Evolutionary conservation across 106 monocot genomes (phyloP), one percentile per base, ranked within the genome.

Genomic region (Posidonia australis): DNA sequence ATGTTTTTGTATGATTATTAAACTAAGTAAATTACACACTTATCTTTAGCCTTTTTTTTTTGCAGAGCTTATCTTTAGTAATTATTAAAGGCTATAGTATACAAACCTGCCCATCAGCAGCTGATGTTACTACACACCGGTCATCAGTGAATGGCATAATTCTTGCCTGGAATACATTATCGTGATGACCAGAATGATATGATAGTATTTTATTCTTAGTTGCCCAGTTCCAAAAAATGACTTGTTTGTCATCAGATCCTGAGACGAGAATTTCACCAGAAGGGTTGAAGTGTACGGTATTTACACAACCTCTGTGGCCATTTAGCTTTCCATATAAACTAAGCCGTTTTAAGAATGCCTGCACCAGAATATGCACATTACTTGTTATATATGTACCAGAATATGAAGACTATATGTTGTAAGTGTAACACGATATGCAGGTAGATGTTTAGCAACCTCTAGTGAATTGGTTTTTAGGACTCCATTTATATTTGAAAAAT

Each of bases 91-190:
- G 13, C 16, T 22, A 44, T 3, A 64, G 13, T 23, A 32, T 18
- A 54, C 63, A 21, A 46, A 86, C 94, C 94, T 86, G 89, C 1
- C 94, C 94, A 82, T 94, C 94, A 71, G 86, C 83, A 62, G 79
- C 84, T 22, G 89, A 77, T 51, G 94, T 82, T 65, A 90, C 63
- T n/a, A 94, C 69, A 20, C 76, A 80, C 11, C 71, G 69, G 54
- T 89, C 94, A 76, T 84, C 79, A 55, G 83, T 86, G 64, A 74
- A 90, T 73, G 94, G 89, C 86, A 94, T 84, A 68, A 90, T 67
- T 64, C 71, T 77, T 20, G 86, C 94, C 55, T 94, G 78, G 54
- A 94, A 86, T 12, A 94, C 75, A 72, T 89, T 89, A 23, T 84
- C 89, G 0, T 27, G 23, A 65, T 94, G 94, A 54, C 94, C 94